Base-by-base conservation (phyloP, 768 basidiomycete genomes). In the Suillus weaverae region DNA sequence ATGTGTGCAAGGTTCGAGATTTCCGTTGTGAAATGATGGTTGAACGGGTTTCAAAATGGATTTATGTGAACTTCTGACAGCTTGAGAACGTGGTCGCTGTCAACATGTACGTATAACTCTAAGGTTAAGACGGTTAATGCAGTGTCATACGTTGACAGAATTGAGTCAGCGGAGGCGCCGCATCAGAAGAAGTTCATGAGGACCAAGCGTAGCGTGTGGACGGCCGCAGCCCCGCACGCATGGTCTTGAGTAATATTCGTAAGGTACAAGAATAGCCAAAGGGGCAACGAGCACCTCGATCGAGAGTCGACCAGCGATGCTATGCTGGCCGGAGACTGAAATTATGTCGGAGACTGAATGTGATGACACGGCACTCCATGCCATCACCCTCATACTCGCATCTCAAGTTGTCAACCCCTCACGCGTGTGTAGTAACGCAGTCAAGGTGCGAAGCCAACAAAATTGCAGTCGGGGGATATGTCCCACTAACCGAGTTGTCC, bases 301-400 rank as follows among this genome's bases (percentile, higher is more conserved):
- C 26, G 39, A 41, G 39, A 41, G 39, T 41, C 39, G 26, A 22
- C 14, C 14, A 22, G 26, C 22, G 16, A 38, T 38, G 35, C n/a
- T 36, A 56, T 56, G n/a, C 55, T 26, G 5, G 36, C 56, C 56
- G 38, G 56, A 36, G 56, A 36, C 26, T 57, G 38, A 57, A 57
- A 26, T 39, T 57, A 16, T 26, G 26, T 26, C 56, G 56, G 56
- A 57, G 74, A 70, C 11, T 71, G 0, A 65, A 75, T 64, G 51
- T 26, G 70, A 69, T 13, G 67, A 62, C 63, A 67, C 74, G 74
- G 76, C 76, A 77, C 67, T 68, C 66, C 62, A 56, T 71, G 66
- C 68, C 64, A 61, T 64, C 63, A 63, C 65, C 64, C 60, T 61
- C 64, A 51, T 65, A 57, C 62, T 62, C 62, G 30, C 67, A 57